Evolutionary conservation across 192 early-diverging fungal genomes (phyloP).

Genomic region (Podila epigama): DNA sequence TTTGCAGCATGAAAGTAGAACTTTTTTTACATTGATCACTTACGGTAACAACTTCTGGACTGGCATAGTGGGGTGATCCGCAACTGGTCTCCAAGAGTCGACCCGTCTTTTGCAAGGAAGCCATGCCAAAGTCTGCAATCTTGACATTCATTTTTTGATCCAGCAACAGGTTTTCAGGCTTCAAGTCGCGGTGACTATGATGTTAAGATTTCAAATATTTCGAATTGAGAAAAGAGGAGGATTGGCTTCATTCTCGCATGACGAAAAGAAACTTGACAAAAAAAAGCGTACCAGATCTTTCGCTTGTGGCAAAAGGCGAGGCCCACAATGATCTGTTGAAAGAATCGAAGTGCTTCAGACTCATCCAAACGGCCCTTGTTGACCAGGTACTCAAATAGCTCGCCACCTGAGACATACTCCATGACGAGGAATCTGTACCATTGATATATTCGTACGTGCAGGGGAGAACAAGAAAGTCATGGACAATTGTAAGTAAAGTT

Average conservation of each 20-base stretch:
- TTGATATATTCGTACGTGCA: neutral
- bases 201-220: neutral
- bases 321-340: conserved; percentile 60
- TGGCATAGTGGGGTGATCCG: conserved; percentile 78
- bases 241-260: no score
- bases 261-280: conserved; percentile 1
- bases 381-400: conserved; percentile 76
- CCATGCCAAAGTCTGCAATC: conserved; percentile 73
- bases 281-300: conserved; percentile 52
- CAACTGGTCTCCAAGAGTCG: conserved; percentile 65
- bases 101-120: conserved; percentile 54
- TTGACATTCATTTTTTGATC: conserved; percentile 57
- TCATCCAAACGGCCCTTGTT: conserved; percentile 52
- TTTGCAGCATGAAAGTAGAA: no score
- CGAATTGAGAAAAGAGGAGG: neutral
- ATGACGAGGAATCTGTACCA: conserved; percentile 59
- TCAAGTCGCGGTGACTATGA: conserved; percentile 67
- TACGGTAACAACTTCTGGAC: conserved; percentile 69
- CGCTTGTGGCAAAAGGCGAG: conserved; percentile 71
- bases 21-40: no score
- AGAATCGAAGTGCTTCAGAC: conserved; percentile 57
- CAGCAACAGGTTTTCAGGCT: conserved; percentile 66
- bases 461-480: no score
- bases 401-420: conserved; percentile 78
- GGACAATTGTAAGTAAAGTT: no score